Conservation (phyloP, 129 eudicot genomes). For the Artemisia tridentata region DNA sequence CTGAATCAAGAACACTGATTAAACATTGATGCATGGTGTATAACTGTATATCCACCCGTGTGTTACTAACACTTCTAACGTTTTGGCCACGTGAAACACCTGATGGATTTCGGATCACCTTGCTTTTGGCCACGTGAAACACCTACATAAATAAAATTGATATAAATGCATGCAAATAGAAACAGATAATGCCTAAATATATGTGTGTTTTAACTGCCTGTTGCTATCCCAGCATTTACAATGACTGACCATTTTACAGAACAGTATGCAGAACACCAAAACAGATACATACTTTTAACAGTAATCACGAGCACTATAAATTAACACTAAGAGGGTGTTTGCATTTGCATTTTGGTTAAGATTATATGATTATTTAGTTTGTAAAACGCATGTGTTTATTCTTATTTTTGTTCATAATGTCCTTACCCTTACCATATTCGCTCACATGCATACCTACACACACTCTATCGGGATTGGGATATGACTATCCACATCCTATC, state of each 20-base stretch:
- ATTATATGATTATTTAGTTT: too few species aligned
- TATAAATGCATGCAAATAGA: conserved; percentile 5
- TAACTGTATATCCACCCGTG: not conserved
- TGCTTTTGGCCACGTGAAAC: too few species aligned
- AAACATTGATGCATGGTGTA: not conserved
- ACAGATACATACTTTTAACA: not conserved
- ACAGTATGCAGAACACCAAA: not conserved
- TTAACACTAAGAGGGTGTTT: too few species aligned
- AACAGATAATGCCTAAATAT: not conserved
- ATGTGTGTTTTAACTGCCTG: not conserved
- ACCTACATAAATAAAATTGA: conserved; percentile 41
- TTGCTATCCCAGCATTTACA: not conserved
- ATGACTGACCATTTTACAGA: not conserved
- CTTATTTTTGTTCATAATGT: too few species aligned
- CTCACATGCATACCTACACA: too few species aligned
- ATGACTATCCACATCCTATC: too few species aligned
- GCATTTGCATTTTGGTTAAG: too few species aligned
- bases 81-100: too few species aligned
- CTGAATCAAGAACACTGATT: conserved; percentile 3
- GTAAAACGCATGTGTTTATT: too few species aligned
- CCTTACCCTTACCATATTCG: too few species aligned
- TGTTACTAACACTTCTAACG: conserved; percentile 7
- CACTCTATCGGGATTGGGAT: too few species aligned
- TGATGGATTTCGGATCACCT: conserved; percentile 33
- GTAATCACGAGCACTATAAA: too few species aligned